These are phyloP conservation scores for Diversispora epigaea DNA, from an alignment of 192 early-diverging fungal species.

Conservation along the genomic window DNA sequence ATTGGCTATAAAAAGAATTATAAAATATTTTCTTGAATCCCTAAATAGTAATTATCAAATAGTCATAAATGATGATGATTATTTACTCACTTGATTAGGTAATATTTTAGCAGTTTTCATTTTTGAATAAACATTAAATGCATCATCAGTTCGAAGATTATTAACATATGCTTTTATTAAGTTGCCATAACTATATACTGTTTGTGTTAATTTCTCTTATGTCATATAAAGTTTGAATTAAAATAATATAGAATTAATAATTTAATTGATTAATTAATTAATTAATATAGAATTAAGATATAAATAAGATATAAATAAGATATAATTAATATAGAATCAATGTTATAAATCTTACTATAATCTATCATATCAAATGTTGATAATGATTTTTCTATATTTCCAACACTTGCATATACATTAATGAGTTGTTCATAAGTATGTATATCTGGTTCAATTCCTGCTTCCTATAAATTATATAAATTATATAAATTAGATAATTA, in stretches of 20 bases:
- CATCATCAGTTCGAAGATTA: slow-evolving; percentile 59
- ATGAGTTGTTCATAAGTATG: slow-evolving; percentile 75
- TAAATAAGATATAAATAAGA: not conserved
- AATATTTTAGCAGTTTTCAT: slow-evolving; percentile 64
- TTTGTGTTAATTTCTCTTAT: slow-evolving; percentile 37
- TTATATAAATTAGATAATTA: too few species aligned
- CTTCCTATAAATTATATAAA: slow-evolving; percentile 33
- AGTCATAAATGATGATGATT: not conserved
- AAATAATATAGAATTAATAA: too few species aligned
- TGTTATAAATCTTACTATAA: slow-evolving; percentile 39
- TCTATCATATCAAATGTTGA: slow-evolving; percentile 65
- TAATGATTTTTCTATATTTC: slow-evolving; percentile 61
- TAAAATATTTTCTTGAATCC: too few species aligned
- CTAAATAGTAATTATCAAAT: too few species aligned
- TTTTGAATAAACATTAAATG: slow-evolving; percentile 73
- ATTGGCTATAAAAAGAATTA: slow-evolving; percentile 45
- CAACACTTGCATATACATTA: slow-evolving; percentile 71
- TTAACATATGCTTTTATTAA: slow-evolving; percentile 71
- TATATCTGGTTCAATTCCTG: slow-evolving; percentile 64
- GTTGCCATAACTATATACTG: slow-evolving; percentile 65
- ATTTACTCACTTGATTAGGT: slow-evolving; percentile 44
- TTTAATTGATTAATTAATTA: too few species aligned
- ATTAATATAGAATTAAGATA: too few species aligned
- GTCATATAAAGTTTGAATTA: too few species aligned
- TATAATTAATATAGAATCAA: not conserved